Evolutionary conservation across 345 rosid species (phyloP).

Genomic region (Euphorbia lathyris): DNA sequence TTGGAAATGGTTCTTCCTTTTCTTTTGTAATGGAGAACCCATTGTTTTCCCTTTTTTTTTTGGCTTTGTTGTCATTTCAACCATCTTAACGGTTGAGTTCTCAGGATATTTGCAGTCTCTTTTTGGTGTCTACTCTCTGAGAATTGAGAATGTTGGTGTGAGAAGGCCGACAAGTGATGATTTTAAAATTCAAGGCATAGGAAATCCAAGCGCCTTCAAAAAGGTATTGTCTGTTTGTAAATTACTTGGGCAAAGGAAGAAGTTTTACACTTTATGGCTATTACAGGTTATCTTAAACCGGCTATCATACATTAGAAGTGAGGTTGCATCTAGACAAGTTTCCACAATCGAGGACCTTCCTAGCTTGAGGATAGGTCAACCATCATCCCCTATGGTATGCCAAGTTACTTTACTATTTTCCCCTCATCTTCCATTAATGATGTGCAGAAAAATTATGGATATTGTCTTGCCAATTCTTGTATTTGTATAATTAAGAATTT

Average conservation of each 20-base stretch:
- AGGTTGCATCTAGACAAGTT: slow-evolving; percentile 42
- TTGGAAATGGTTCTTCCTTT: background rate
- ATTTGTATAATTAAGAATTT: background rate
- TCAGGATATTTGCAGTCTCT: slow-evolving; percentile 69
- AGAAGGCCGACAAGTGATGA: slow-evolving; percentile 67
- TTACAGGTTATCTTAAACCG: slow-evolving; percentile 56
- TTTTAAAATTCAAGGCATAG: slow-evolving; percentile 62
- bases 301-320: slow-evolving; percentile 56
- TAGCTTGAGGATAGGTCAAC: slow-evolving; percentile 34
- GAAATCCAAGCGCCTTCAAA: slow-evolving; percentile 61
- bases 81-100: slow-evolving; percentile 7
- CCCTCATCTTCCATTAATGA: background rate
- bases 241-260: background rate
- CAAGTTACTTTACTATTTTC: background rate
- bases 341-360: slow-evolving; percentile 51
- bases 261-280: background rate
- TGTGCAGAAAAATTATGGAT: background rate
- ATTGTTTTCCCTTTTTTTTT: background rate
- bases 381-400: slow-evolving; percentile 39
- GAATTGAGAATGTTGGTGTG: slow-evolving; percentile 67
- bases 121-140: slow-evolving; percentile 65
- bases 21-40: background rate
- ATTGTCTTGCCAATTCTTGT: background rate
- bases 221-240: slow-evolving; percentile 36
- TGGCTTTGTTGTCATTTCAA: background rate